Conservation (phyloP, 306 rosid genomes). For the Arachis stenosperma region DNA sequence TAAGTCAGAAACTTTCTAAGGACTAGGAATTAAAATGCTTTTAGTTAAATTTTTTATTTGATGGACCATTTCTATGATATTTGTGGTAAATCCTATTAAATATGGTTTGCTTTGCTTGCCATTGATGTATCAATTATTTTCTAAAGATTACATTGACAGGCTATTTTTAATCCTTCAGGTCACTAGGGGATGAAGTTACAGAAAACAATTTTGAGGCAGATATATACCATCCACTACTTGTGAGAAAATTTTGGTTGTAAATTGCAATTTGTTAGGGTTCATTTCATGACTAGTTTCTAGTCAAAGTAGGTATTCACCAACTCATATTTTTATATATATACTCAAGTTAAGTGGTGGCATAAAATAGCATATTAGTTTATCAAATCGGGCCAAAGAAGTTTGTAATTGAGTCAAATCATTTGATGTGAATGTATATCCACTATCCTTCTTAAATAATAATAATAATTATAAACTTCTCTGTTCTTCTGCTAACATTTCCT, state of each 20-base stretch:
- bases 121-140: constrained; percentile 21
- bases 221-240: constrained; percentile 6
- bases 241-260: constrained; percentile 41
- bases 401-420: constrained; percentile 52
- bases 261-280: constrained; percentile 2
- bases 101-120: constrained; percentile 21
- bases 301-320: neutral
- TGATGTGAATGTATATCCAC: constrained; percentile 31
- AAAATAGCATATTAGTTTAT: constrained; percentile 50
- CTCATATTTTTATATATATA: constrained; percentile 27
- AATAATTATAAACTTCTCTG: constrained; percentile 30
- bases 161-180: constrained; percentile 61
- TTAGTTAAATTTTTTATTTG: constrained; percentile 4
- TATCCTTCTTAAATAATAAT: neutral
- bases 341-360: constrained; percentile 32
- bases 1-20: no score
- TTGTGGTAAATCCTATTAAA: constrained; percentile 18
- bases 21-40: neutral
- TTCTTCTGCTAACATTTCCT: constrained; percentile 8
- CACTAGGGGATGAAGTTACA: constrained; percentile 42
- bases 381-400: constrained; percentile 45
- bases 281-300: constrained; percentile 19
- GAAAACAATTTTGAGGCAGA: constrained; percentile 21
- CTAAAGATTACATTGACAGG: constrained; percentile 20
- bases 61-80: neutral